Percentiles rank a stretch among this genome's conserved stretches.
Conservation (phyloP, 2,329 filamentous ascomycete genomes). For the Paraconiothyrium sp. region DNA sequence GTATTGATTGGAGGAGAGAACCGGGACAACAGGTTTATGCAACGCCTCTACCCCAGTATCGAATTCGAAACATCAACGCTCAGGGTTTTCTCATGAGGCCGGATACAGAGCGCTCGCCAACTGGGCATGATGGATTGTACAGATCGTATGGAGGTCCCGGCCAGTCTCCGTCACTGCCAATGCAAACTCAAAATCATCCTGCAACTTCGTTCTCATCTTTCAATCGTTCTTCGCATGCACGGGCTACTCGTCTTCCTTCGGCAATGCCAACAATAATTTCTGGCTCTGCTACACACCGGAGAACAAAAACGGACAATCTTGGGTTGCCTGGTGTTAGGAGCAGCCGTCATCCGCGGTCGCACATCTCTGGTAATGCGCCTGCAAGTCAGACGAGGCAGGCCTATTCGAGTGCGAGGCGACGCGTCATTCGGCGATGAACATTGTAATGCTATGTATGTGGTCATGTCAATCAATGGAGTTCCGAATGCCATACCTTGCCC, state of each 20-base stretch:
- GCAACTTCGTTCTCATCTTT: slow-evolving; percentile 19
- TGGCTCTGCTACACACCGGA: slow-evolving; percentile 23
- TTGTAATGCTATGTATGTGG: neutral
- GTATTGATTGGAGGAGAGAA: slow-evolving; percentile 18
- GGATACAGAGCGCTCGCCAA: slow-evolving; percentile 16
- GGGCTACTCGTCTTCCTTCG: slow-evolving; percentile 26
- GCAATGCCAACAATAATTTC: slow-evolving; percentile 29
- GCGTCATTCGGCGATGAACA: slow-evolving; percentile 33
- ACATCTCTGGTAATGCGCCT: slow-evolving; percentile 7
- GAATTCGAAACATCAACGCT: slow-evolving; percentile 23
- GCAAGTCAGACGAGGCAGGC: slow-evolving; percentile 17
- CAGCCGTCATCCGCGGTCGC: slow-evolving; percentile 25
- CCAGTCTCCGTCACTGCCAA: slow-evolving; percentile 16
- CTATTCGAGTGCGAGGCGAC: slow-evolving; percentile 26
- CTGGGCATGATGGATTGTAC: neutral
- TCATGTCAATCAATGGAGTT: neutral
- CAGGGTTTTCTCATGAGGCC: slow-evolving; percentile 27
- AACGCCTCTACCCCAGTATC: slow-evolving; percentile 15
- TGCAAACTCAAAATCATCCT: slow-evolving; percentile 14
- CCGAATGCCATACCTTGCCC: neutral
- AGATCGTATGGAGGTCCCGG: slow-evolving; percentile 18
- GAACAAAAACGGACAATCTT: slow-evolving; percentile 28
- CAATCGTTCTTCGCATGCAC: slow-evolving; percentile 18
- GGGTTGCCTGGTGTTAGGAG: slow-evolving; percentile 36
- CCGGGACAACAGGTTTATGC: slow-evolving; percentile 10